A percentile compares a stretch with the other conserved stretches of the same genome.
These are phyloP conservation scores for Vachellia collinsii DNA, from an alignment of 306 rosid species.

Conservation along the genomic window DNA sequence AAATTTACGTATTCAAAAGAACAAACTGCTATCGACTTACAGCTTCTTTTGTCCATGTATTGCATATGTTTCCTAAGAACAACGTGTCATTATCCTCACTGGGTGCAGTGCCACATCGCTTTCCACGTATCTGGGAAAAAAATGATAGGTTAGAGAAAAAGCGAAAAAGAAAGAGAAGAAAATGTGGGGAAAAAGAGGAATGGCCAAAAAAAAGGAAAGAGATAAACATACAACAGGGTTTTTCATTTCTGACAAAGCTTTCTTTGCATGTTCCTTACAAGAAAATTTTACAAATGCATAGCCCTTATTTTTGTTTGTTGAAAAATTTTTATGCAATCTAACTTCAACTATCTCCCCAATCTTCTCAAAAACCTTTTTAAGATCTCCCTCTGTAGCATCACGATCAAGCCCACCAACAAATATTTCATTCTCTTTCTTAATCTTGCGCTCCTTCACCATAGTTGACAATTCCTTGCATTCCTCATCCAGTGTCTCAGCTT, in stretches of 20 bases:
- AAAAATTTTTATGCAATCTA: conserved; percentile 68
- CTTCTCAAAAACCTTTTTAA: conserved; percentile 70
- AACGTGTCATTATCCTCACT: conserved; percentile 73
- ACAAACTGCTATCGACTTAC: conserved; percentile 46
- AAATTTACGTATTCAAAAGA: conserved; percentile 24
- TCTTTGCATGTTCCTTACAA: conserved; percentile 67
- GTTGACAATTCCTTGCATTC: conserved; percentile 59
- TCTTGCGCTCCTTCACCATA: conserved; percentile 58
- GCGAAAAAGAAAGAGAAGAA: not conserved
- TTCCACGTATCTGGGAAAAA: conserved; percentile 65
- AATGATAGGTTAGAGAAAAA: conserved; percentile 28
- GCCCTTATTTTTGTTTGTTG: conserved; percentile 73
- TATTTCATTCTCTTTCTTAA: conserved; percentile 70
- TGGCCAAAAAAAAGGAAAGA: conserved; percentile 22
- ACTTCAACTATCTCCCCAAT: conserved; percentile 82
- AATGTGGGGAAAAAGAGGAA: conserved; percentile 24
- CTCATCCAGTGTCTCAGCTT: conserved; percentile 50
- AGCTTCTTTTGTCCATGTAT: conserved; percentile 83
- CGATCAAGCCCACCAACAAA: conserved; percentile 84
- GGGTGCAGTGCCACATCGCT: conserved; percentile 79
- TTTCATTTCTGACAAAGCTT: conserved; percentile 81
- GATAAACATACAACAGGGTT: conserved; percentile 72
- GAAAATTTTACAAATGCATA: conserved; percentile 78
- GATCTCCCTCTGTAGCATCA: conserved; percentile 75
- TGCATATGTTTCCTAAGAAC: conserved; percentile 86